Evolutionary conservation across 1,284 basidiomycete species (phyloP), one percentile per base, ranked within the genome.

Genomic region (Malassezia pachydermatis): DNA sequence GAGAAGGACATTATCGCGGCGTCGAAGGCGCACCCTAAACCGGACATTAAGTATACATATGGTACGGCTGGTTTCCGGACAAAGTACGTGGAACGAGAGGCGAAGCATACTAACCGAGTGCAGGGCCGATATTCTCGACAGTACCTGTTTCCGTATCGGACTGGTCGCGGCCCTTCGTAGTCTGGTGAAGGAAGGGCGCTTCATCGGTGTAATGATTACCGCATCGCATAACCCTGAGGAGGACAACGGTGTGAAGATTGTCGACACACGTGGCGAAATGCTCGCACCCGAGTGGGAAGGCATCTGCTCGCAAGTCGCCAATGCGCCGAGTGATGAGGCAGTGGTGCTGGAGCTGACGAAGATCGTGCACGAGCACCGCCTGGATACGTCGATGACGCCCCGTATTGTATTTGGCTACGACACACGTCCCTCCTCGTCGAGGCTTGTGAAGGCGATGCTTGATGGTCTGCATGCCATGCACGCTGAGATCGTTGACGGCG

Each of bases 241-340:
- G 87, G 94, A 99, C 73, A 99, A 99, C 72, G 94, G 94, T 28
- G 88, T 96, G 55, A 99, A 98, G 74, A 81, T 98, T 42, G 88
- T 99, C 36, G 94, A 99, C 75, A 87, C 94, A 14, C 81, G 81
- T 11, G 94, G 94, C n/a, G 94, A 99, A 73, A 99, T 99, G 94
- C 80, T 99, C n/a, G 86, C 92, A 67, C 76, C 84, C 1, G 79
- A 86, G 27, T 99, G 94, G 94, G 94, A 99, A 73, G 70, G 73
- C 0, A 80, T 92, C 70, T 90, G 92, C 17, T 92, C 94, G 5
- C 73, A 74, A 5, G 76, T 98, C n/a, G 86, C 90, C 52, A 98
- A 98, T 72, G 87, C 88, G 17, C 62, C 78, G 10, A 80, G 80
- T 16, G 81, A 83, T 7, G 78, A 81, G 37, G 82, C 82, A 27